Percentiles rank a stretch among this genome's conserved stretches.
These are phyloP conservation scores for Eimeria acervulina DNA, from an alignment of 169 alveolate genomes.

Conservation along the genomic window DNA sequence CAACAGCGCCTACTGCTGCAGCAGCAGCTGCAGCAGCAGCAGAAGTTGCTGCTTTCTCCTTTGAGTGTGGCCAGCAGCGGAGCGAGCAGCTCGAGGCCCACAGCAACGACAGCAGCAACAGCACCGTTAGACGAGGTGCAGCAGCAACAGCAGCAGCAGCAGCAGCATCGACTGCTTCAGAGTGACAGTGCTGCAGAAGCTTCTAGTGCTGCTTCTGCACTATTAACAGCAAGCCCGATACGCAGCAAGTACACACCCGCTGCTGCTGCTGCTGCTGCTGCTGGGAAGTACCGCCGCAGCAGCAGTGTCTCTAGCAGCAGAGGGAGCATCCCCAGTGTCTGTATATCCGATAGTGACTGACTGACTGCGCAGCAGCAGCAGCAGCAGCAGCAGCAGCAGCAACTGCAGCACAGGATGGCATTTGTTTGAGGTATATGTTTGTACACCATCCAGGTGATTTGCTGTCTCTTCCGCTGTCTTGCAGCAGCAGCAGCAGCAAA, in stretches of 20 bases:
- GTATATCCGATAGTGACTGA: constrained; percentile 2
- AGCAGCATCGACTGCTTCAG: background rate
- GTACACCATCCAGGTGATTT: too few species aligned
- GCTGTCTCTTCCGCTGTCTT: too few species aligned
- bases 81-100: constrained; percentile 1
- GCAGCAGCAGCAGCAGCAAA: too few species aligned
- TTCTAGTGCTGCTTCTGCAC: too few species aligned
- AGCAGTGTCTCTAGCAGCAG: background rate
- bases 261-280: constrained; percentile 35
- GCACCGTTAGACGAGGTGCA: background rate
- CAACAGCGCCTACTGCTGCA: background rate
- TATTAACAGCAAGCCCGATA: too few species aligned
- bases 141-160: background rate
- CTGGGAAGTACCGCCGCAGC: background rate
- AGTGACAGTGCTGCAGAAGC: background rate
- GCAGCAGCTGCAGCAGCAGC: constrained; percentile 23
- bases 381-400: background rate
- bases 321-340: background rate
- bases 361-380: too few species aligned
- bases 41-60: background rate
- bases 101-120: constrained; percentile 31
- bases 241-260: too few species aligned
- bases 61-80: background rate
- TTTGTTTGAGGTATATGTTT: background rate
- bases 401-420: background rate